These are phyloP conservation scores for Fusarium sp. DNA, from an alignment of 2,329 filamentous ascomycete species.

Conservation along the genomic window DNA sequence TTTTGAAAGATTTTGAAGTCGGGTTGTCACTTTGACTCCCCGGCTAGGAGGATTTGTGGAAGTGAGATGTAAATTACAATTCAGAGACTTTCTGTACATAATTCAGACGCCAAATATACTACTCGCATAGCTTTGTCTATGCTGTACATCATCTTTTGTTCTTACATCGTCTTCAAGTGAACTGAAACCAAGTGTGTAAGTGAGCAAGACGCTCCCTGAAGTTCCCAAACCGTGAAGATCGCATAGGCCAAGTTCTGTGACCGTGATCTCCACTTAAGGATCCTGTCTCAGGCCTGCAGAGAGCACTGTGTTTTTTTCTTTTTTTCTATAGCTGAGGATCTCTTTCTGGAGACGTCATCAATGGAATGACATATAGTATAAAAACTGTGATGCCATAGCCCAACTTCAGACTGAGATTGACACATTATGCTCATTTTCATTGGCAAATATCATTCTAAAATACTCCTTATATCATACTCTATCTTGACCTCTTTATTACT, in stretches of 20 bases:
- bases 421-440: not conserved
- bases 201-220: too few species aligned
- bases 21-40: not conserved
- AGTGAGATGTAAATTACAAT: not conserved
- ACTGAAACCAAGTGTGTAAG: too few species aligned
- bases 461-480: not conserved
- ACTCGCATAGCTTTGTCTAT: not conserved
- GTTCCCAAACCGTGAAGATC: not conserved
- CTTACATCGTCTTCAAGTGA: not conserved
- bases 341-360: too few species aligned
- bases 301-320: not conserved
- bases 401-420: not conserved
- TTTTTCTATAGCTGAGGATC: too few species aligned
- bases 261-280: not conserved
- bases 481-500: not conserved
- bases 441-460: not conserved
- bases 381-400: too few species aligned
- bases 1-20: rapidly evolving
- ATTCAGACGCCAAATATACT: not conserved
- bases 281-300: not conserved
- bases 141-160: not conserved
- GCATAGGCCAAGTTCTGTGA: not conserved
- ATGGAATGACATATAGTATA: too few species aligned
- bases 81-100: not conserved
- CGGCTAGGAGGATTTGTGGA: not conserved